A percentile compares a stretch with the other conserved stretches of the same genome.
phyloP scores from a whole-genome alignment of 2,329 filamentous ascomycete species.

The Arthrobotrys musiformis region DNA sequence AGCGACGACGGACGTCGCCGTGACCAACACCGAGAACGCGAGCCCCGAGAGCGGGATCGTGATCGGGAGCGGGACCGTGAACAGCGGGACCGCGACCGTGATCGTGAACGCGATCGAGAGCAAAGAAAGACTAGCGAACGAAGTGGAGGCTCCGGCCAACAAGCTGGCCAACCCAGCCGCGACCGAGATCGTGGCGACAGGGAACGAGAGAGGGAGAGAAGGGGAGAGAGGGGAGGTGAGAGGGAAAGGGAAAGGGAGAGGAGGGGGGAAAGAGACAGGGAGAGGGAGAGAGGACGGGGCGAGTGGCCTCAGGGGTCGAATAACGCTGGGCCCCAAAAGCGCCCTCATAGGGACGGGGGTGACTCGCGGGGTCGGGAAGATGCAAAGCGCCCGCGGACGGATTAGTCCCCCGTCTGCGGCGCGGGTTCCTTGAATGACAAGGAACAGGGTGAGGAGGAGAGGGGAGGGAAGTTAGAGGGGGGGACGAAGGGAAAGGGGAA shows the following conservation, averaged over 20 bases:
- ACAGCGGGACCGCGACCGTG: slow-evolving; percentile 46
- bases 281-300: not conserved
- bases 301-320: slow-evolving; percentile 21
- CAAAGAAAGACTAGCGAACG: not conserved
- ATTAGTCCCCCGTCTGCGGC: slow-evolving; percentile 34
- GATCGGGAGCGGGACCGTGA: slow-evolving; percentile 58
- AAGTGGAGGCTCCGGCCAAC: slow-evolving; percentile 14
- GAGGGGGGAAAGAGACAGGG: slow-evolving; percentile 10
- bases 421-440: slow-evolving; percentile 18
- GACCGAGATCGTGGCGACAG: not conserved
- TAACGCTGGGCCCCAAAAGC: slow-evolving; percentile 34
- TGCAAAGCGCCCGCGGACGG: slow-evolving; percentile 47
- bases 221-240: slow-evolving; percentile 20
- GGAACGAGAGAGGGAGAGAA: not conserved
- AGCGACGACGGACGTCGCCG: slow-evolving; percentile 56
- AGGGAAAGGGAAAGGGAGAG: slow-evolving; percentile 19
- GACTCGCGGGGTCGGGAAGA: slow-evolving; percentile 48
- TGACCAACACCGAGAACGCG: slow-evolving; percentile 54
- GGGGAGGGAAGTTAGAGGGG: not conserved
- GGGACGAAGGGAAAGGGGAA: not conserved
- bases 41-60: slow-evolving; percentile 54
- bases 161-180: not conserved
- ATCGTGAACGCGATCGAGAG: slow-evolving; percentile 6
- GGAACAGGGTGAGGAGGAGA: slow-evolving; percentile 5
- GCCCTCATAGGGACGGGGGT: slow-evolving; percentile 48